Evolutionary conservation across 2,329 filamentous ascomycete species (phyloP).

Genomic region (Talaromyces sp.): DNA sequence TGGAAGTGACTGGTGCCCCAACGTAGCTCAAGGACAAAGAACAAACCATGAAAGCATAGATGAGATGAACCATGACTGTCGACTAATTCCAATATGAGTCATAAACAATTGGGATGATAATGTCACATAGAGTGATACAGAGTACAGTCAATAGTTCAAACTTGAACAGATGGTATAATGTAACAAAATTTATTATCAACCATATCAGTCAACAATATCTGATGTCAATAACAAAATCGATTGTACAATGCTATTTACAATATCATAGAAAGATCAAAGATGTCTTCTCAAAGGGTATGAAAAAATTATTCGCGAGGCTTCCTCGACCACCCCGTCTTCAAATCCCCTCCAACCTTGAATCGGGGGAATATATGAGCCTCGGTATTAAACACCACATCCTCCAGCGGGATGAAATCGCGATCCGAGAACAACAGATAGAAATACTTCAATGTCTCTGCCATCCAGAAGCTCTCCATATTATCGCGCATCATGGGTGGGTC

Average conservation of each 20-base stretch:
- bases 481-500: constrained; percentile 69
- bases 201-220: background rate
- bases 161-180: background rate
- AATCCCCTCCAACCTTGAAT: constrained; percentile 65
- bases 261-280: background rate
- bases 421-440: constrained; percentile 92
- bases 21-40: background rate
- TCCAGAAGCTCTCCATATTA: constrained; percentile 99
- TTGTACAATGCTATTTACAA: constrained; percentile 3
- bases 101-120: background rate
- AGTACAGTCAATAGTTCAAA: background rate
- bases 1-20: background rate
- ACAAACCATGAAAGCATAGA: background rate
- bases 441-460: constrained; percentile 97
- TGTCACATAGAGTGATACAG: background rate
- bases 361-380: constrained; percentile 88
- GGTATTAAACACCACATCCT: constrained; percentile 89
- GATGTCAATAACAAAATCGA: background rate
- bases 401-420: constrained; percentile 74
- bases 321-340: constrained; percentile 41
- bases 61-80: background rate
- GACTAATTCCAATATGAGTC: background rate
- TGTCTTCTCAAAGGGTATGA: background rate
- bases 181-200: background rate
- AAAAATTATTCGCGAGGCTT: constrained; percentile 20